phyloP scores from a whole-genome alignment of 768 basidiomycete genomes.

The Saitozyma podzolica region DNA sequence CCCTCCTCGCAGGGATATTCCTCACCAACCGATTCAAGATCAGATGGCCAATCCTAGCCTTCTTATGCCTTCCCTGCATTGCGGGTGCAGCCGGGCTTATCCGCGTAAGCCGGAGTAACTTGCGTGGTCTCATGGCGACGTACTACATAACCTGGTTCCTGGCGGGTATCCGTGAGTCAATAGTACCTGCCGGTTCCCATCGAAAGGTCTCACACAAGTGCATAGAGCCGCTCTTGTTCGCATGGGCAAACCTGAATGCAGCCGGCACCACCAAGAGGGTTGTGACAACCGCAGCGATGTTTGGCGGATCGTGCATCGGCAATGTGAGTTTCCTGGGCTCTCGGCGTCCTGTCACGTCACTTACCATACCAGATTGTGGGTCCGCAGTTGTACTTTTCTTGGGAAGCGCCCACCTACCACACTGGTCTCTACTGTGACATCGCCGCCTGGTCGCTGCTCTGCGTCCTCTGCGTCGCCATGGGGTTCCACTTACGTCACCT shows the following conservation, averaged over 20 bases:
- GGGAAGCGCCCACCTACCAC: too few relatives aligned
- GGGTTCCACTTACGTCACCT: too few relatives aligned
- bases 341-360: too few relatives aligned
- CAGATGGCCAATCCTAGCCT: conserved; percentile 29
- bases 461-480: too few relatives aligned
- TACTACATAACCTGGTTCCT: conserved; percentile 2
- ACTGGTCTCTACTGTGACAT: too few relatives aligned
- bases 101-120: conserved; percentile 25
- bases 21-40: conserved; percentile 41
- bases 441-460: too few relatives aligned
- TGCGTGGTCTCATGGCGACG: conserved; percentile 28
- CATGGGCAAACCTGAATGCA: conserved; percentile 31
- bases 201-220: too few relatives aligned
- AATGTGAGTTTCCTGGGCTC: conserved; percentile 22
- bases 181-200: conserved; percentile 3
- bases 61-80: conserved; percentile 19
- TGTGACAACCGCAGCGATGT: conserved; percentile 19
- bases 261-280: conserved; percentile 28
- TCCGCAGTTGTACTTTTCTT: too few relatives aligned
- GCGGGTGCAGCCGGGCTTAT: conserved; percentile 36
- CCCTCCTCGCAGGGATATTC: conserved; percentile 25
- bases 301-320: conserved; percentile 30
- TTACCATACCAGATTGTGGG: too few relatives aligned
- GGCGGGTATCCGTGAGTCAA: neutral
- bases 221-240: conserved; percentile 13